Evolutionary conservation across 2,329 filamentous ascomycete genomes (phyloP).

Genomic region (Penicillium corylophilum): DNA sequence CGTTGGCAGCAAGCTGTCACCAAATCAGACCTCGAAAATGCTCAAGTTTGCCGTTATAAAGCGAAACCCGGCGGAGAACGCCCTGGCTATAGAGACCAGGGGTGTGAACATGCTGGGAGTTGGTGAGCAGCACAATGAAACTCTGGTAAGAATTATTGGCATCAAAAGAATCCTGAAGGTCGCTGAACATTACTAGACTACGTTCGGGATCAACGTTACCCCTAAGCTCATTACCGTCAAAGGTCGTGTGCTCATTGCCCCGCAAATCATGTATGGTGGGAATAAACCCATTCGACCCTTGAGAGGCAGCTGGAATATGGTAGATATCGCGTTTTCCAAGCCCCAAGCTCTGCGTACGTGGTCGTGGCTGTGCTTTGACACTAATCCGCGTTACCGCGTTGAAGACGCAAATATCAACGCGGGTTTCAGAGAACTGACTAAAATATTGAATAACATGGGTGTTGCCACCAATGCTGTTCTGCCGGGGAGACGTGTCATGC

Average conservation of each 20-base stretch:
- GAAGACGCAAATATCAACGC: not conserved
- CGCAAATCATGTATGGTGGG: conserved; percentile 59
- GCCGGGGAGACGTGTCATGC: conserved; percentile 12
- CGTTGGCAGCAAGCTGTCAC: conserved; percentile 58
- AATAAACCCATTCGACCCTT: conserved; percentile 22
- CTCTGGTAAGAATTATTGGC: conserved; percentile 41
- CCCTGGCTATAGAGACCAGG: conserved; percentile 60
- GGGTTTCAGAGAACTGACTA: conserved; percentile 18
- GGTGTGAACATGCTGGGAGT: conserved; percentile 60
- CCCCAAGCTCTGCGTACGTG: conserved; percentile 40
- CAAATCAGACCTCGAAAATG: conserved; percentile 66
- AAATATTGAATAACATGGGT: conserved; percentile 29
- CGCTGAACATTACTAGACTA: conserved; percentile 22
- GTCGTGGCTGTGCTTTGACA: conserved; percentile 29
- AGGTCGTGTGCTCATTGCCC: conserved; percentile 66
- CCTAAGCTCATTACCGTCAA: conserved; percentile 65
- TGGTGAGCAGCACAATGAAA: conserved; percentile 43
- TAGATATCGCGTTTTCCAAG: conserved; percentile 55
- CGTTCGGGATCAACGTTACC: conserved; percentile 60
- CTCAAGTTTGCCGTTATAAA: conserved; percentile 64
- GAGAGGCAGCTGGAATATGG: conserved; percentile 71
- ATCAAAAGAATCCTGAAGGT: conserved; percentile 19
- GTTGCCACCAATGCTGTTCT: conserved; percentile 17
- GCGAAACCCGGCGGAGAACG: conserved; percentile 65
- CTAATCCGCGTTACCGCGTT: no score